phyloP scores from a whole-genome alignment of 75 land plant genomes.

The Sequoiadendron giganteum region DNA sequence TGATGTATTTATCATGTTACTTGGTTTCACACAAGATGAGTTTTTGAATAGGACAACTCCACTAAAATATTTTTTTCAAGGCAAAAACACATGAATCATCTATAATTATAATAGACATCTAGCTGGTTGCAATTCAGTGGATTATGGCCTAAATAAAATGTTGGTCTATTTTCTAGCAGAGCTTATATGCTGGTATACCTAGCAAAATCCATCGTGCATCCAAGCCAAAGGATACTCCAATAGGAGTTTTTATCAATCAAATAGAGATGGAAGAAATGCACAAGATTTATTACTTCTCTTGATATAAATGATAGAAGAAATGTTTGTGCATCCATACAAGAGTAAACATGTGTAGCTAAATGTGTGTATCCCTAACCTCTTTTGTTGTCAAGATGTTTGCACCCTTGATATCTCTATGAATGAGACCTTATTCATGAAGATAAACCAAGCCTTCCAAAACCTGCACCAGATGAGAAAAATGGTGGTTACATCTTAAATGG shows the following conservation, averaged over 20 bases:
- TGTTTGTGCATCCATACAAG: not conserved
- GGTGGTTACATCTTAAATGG: not conserved
- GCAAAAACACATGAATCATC: not conserved
- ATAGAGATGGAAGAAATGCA: too few species aligned
- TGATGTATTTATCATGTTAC: not conserved
- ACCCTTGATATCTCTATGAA: slow-evolving; percentile 97
- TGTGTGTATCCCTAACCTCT: slow-evolving; percentile 52
- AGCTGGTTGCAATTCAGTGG: not conserved
- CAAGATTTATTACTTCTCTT: too few species aligned
- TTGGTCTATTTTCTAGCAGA: not conserved
- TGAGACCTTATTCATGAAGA: slow-evolving; percentile 97
- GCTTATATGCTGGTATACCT: not conserved
- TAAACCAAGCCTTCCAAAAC: slow-evolving; percentile 96
- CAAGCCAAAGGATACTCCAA: too few species aligned
- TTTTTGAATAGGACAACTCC: too few species aligned
- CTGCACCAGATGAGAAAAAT: slow-evolving; percentile 24
- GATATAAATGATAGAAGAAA: not conserved
- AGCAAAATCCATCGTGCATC: not conserved
- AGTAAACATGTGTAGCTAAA: not conserved
- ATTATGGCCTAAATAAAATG: not conserved
- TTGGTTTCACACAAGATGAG: not conserved
- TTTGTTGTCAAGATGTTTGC: slow-evolving; percentile 98
- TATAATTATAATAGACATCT: not conserved
- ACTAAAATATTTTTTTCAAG: not conserved
- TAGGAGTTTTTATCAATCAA: too few species aligned